Base-by-base conservation (phyloP, 1,139 yeast species). In the Lodderomyces orthopsilosis region DNA sequence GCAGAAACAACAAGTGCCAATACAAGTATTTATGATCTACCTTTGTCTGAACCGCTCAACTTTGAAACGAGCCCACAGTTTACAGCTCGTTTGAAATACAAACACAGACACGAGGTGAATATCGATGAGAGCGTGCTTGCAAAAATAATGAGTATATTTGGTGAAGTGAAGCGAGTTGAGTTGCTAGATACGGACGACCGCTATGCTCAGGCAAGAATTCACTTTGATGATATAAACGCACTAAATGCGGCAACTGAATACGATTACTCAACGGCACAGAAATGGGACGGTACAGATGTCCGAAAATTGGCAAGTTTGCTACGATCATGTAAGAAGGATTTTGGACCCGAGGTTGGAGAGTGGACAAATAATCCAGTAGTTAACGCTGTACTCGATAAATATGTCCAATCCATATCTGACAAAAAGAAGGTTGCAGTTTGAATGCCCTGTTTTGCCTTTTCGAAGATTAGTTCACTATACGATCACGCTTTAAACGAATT, bases 251-350 rank as follows among this genome's bases (percentile, higher is more conserved):
- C 82, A 3, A 44, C 63, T 6, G 42, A 48, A 1, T 75, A 77
- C 49, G 69, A 77, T 50, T 78, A 70, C 53, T 51, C 55, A 28
- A 65, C 75, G 10, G 75, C 74, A 4, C 56, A 59, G 15, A 49
- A 68, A 35, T 77, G 83, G 83, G 78, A 77, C 52, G 68, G 70
- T 0, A 59, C 73, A 0, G 65, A 64, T 1, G 69, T 75, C 12
- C 50, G 79, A 21, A 75, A 70, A 51, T 48, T 75, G 38, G 78
- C 82, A 5, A 75, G 80, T 50, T 62, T 74, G 45, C 54, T 74
- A 15, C 55, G 79, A 55, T 62, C 56, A n/a, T 70, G 75, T 45
- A 49, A 49, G 10, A 40, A 41, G 14, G 40, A 17, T 19, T 36
- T 15, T 10, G 35, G 32, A 12, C 19, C 14, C 15, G 17, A 9